A percentile compares a stretch with the other conserved stretches of the same genome.
Conservation (phyloP, 2,329 filamentous ascomycete species). For the Lasiodiplodia theobromae region DNA sequence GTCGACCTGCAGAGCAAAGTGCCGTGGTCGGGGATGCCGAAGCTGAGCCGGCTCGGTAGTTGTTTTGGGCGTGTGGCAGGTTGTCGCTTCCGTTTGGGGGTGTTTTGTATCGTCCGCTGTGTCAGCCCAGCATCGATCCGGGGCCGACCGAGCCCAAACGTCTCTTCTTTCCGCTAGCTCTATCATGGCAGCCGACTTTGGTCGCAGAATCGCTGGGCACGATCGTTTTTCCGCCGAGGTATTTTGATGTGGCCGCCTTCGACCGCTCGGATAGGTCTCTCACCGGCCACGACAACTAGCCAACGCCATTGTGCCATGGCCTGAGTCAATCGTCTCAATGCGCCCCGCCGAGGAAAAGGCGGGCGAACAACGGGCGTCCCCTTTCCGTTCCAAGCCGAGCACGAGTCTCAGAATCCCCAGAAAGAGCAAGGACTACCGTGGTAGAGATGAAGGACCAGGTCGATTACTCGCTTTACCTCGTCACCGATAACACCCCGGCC, state of each 20-base stretch:
- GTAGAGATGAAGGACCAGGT: slow-evolving; percentile 42
- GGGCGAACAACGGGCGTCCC: not conserved
- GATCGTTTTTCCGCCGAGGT: not conserved
- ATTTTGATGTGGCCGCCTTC: not conserved
- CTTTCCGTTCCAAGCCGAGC: not conserved
- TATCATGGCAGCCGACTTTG: not conserved
- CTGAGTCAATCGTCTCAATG: slow-evolving; percentile 8
- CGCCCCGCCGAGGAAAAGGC: slow-evolving; percentile 19
- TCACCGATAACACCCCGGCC: slow-evolving; percentile 88
- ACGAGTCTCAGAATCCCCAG: not conserved
- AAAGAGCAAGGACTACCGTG: slow-evolving; percentile 17
- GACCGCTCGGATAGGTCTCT: not conserved
- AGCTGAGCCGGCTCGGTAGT: not conserved
- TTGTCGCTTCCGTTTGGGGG: too few species aligned
- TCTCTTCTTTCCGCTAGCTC: not conserved
- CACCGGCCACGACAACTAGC: not conserved
- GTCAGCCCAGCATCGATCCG: not conserved
- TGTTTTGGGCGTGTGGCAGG: not conserved
- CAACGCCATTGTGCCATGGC: not conserved
- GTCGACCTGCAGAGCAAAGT: not conserved
- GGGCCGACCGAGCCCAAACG: not conserved
- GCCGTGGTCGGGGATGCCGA: not conserved
- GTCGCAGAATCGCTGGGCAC: not conserved
- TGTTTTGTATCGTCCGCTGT: not conserved
- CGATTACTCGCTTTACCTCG: slow-evolving; percentile 86